Evolutionary conservation across 441 rosid species (phyloP), one percentile per base, ranked within the genome.

Genomic region (Melastoma candidum): DNA sequence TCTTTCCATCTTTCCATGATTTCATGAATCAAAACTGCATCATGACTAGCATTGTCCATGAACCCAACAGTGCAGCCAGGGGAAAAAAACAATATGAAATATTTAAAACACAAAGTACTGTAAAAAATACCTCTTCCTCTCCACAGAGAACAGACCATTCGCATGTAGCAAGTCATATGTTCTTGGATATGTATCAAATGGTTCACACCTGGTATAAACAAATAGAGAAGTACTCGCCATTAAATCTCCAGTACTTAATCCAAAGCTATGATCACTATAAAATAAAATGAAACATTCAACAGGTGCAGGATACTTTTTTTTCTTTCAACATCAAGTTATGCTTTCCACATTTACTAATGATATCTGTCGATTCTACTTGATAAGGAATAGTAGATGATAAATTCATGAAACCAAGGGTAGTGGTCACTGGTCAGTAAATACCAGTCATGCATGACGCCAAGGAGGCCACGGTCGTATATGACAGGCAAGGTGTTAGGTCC

Each of bases 361-460:
- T 36, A 36, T 36, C 1, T 36, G 8, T 6, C 8, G 8, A 36
- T 17, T 17, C 22, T 17, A 36, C 8, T 4, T 6, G 41, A 36
- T 36, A 36, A 5, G 7, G 41, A 36, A 36, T 36, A 36, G 41
- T 36, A 36, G 41, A 36, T 36, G 41, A 36, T 4, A 36, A 36
- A 36, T 4, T 36, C 41, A 9, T 4, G 41, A 36, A 36, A 36
- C 41, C 41, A 4, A 9, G 41, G 41, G 41, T 17, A 17, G 22
- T 17, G 22, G 22, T 17, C 22, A 36, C 8, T 4, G 41, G 8
- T 36, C 41, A 36, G 41, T 36, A 56, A 44, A 14, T 92, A 92
- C 99, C 99, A 93, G 57, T 93, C 99, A 65, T 93, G 99, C 93
- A 81, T 76, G 50, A 87, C 96, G 56, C 97, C 97, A 26, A 94